Evolutionary conservation across 2,329 filamentous ascomycete species (phyloP).

Genomic region (Pleomassaria siparia): DNA sequence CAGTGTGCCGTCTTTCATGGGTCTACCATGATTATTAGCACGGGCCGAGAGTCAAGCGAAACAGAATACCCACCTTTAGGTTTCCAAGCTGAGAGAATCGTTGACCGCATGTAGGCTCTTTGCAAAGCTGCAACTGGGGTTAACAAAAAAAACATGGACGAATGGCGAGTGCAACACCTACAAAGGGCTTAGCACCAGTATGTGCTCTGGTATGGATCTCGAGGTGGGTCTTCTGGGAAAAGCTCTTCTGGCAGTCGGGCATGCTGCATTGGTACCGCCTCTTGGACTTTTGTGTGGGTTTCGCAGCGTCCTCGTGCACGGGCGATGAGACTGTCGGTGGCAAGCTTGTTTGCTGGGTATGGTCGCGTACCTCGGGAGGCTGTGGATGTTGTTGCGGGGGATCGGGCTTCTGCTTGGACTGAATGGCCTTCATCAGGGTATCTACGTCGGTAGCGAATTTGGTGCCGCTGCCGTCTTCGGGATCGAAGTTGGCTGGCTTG

Average conservation of each 20-base stretch:
- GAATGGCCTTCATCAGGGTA: conserved; percentile 84
- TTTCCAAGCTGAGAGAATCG: conserved; percentile 90
- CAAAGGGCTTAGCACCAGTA: conserved; percentile 87
- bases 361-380: conserved; percentile 34
- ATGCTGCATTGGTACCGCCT: conserved; percentile 76
- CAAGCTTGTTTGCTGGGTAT: not conserved
- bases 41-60: not conserved
- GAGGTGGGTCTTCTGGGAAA: conserved; percentile 89
- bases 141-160: conserved; percentile 6
- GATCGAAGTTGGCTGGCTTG: conserved; percentile 50
- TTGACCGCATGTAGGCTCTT: conserved; percentile 70
- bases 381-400: conserved; percentile 23
- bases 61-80: conserved; percentile 68
- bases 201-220: conserved; percentile 88
- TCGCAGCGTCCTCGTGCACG: conserved; percentile 25
- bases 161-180: conserved; percentile 50
- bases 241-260: conserved; percentile 75
- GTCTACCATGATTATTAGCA: conserved; percentile 56
- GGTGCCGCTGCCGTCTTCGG: conserved; percentile 47
- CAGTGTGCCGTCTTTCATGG: conserved; percentile 83
- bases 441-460: conserved; percentile 83
- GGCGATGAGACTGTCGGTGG: conserved; percentile 6
- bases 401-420: conserved; percentile 60
- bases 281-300: conserved; percentile 46
- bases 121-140: conserved; percentile 57